Evolutionary conservation across 768 basidiomycete genomes (phyloP).

Genomic region (Tylopilus rubrobrunneus): DNA sequence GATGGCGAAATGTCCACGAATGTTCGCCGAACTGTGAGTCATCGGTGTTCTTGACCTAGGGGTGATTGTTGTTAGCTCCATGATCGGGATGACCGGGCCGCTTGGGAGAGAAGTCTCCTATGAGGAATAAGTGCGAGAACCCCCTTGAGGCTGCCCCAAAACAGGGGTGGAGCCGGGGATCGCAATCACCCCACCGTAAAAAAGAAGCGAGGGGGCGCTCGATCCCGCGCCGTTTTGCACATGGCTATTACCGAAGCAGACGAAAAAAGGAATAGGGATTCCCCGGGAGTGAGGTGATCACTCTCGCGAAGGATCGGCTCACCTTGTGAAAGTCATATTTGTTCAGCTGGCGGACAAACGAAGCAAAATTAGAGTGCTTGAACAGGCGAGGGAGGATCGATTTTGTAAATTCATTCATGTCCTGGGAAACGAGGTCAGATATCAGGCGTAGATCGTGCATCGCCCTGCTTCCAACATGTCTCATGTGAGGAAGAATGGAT

Average conservation of each 20-base stretch:
- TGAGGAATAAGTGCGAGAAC: not conserved
- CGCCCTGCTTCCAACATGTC: not conserved
- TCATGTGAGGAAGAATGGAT: not conserved
- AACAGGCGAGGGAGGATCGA: slow-evolving; percentile 87
- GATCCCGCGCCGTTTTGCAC: slow-evolving; percentile 15
- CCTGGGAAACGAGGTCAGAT: slow-evolving; percentile 35
- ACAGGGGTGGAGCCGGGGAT: slow-evolving; percentile 10
- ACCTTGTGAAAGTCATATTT: slow-evolving; percentile 97
- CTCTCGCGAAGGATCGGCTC: slow-evolving; percentile 14
- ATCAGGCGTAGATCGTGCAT: slow-evolving; percentile 2
- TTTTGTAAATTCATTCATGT: slow-evolving; percentile 97
- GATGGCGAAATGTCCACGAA: slow-evolving; percentile 51
- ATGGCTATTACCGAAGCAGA: slow-evolving; percentile 11
- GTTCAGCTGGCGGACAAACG: slow-evolving; percentile 89
- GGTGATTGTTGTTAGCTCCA: not conserved
- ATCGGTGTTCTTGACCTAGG: slow-evolving; percentile 76
- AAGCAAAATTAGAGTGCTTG: slow-evolving; percentile 93
- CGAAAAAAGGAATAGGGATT: slow-evolving; percentile 3
- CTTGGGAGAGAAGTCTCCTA: not conserved
- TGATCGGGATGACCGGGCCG: slow-evolving; percentile 4
- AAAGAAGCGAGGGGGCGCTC: slow-evolving; percentile 12
- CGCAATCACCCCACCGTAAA: not conserved
- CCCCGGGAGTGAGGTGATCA: not conserved
- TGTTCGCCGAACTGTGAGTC: slow-evolving; percentile 69
- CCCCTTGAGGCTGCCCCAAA: slow-evolving; percentile 12